phyloP scores from a whole-genome alignment of 2,329 filamentous ascomycete species.

The Epichloe sp. region DNA sequence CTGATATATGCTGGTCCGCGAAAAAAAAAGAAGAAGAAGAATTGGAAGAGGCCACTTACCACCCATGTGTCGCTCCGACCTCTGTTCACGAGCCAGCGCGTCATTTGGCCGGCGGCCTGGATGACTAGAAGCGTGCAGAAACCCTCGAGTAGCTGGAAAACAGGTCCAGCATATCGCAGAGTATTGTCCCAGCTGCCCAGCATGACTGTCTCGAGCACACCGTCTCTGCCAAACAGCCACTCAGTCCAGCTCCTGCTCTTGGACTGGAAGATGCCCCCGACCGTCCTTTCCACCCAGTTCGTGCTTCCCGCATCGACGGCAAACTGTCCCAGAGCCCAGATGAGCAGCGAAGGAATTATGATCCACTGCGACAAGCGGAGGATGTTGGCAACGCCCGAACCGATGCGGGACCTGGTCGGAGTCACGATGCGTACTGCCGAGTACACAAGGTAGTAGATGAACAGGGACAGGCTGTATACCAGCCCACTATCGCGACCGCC shows the following conservation, averaged over 20 bases:
- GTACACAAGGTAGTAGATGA: constrained; percentile 82
- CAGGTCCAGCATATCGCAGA: constrained; percentile 77
- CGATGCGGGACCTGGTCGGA: constrained; percentile 62
- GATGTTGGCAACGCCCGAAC: constrained; percentile 55
- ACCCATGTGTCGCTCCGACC: constrained; percentile 94
- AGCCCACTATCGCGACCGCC: constrained; percentile 88
- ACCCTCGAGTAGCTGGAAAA: constrained; percentile 89
- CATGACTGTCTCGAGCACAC: constrained; percentile 64
- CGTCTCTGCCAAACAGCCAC: constrained; percentile 81
- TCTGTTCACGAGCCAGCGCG: constrained; percentile 85
- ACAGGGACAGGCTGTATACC: constrained; percentile 82
- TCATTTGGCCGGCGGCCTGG: constrained; percentile 87
- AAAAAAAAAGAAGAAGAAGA: background rate
- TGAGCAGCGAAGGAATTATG: constrained; percentile 71
- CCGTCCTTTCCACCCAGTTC: constrained; percentile 72
- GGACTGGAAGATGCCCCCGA: constrained; percentile 52
- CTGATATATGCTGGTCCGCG: constrained; percentile 18
- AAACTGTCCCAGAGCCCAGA: constrained; percentile 93
- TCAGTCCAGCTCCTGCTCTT: constrained; percentile 57
- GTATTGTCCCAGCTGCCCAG: constrained; percentile 83
- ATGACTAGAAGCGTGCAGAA: constrained; percentile 96
- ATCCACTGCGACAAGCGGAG: constrained; percentile 75
- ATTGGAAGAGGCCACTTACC: constrained; percentile 38
- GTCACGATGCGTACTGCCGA: constrained; percentile 70
- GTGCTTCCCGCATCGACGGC: constrained; percentile 71